Base-by-base conservation (phyloP, 2,329 filamentous ascomycete species). In the Pseudopithomyces maydicus region DNA sequence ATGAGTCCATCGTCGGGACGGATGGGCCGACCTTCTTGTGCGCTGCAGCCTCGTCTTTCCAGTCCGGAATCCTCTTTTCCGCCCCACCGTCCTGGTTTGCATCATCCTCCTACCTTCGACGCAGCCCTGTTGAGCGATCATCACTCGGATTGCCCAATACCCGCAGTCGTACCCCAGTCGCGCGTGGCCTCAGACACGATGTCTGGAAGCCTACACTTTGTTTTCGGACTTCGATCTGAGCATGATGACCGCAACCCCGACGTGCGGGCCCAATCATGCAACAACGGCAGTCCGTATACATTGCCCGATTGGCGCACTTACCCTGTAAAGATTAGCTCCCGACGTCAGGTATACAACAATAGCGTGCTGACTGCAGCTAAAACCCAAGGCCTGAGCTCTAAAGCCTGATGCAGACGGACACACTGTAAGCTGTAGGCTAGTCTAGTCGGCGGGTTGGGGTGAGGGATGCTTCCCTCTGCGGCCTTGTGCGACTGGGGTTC, bases 161-260 rank as follows among this genome's bases (percentile, higher is more conserved):
- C 36, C 23, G 23, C 26, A 33, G 20, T 33, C 38, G n/a, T 32
- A 50, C 46, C 46, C 46, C 22, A 20, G 22, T 39, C 19, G 39
- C 39, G 15, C 38, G 20, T 55, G 32, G 45, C 52, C 41, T 41
- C 38, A 32, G n/a, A 29, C 29, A 38, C 38, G 39, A 20, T 14
- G 5, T 48, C 32, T 48, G 32, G 45, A 38, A 48, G 32, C 17
- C 12, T n/a, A 36, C 38, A 19, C 22, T 49, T 49, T 49, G 32
- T 51, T 39, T 59, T 68, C 67, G 69, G 68, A 68, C 61, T 68
- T 69, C 61, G 54, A 68, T 62, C 64, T 70, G 64, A 55, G 53
- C 55, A 57, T 54, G 55, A 51, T 47, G 38, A 19, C 59, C 60
- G 55, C 58, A 64, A 47, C 60, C 67, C 61, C 59, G 58, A 56